These are phyloP conservation scores for Diaporthe batatas DNA, from an alignment of 2,329 filamentous ascomycete genomes.

Conservation along the genomic window DNA sequence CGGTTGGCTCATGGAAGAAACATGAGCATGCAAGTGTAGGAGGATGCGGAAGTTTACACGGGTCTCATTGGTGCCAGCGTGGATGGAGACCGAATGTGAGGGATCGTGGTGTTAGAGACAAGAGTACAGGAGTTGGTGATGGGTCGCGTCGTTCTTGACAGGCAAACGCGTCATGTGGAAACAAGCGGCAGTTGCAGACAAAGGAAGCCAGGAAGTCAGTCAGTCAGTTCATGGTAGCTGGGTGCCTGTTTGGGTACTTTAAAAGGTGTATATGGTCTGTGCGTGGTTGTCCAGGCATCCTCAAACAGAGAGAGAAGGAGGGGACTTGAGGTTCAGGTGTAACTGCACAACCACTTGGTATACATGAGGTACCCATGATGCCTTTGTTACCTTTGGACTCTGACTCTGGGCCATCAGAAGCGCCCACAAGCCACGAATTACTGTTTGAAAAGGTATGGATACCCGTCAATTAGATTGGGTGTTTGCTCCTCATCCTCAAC, in stretches of 20 bases:
- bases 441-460: neutral
- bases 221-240: neutral
- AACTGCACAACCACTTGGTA: neutral
- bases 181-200: neutral
- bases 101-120: neutral
- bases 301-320: neutral
- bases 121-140: neutral
- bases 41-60: neutral
- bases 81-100: neutral
- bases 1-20: neutral
- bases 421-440: too few relatives aligned
- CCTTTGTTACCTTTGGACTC: neutral
- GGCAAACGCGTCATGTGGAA: slow-evolving; percentile 5
- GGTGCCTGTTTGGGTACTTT: neutral
- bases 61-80: neutral
- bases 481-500: neutral
- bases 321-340: neutral
- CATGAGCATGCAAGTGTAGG: too few relatives aligned
- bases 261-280: neutral
- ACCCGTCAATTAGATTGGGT: accelerated
- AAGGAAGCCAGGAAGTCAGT: neutral
- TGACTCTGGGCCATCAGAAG: too few relatives aligned
- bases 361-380: neutral
- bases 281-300: neutral
- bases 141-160: neutral